A percentile compares a stretch with the other conserved stretches of the same genome.
These are phyloP conservation scores for Cryphonectria japonica DNA, from an alignment of 2,329 filamentous ascomycete genomes.

Conservation along the genomic window DNA sequence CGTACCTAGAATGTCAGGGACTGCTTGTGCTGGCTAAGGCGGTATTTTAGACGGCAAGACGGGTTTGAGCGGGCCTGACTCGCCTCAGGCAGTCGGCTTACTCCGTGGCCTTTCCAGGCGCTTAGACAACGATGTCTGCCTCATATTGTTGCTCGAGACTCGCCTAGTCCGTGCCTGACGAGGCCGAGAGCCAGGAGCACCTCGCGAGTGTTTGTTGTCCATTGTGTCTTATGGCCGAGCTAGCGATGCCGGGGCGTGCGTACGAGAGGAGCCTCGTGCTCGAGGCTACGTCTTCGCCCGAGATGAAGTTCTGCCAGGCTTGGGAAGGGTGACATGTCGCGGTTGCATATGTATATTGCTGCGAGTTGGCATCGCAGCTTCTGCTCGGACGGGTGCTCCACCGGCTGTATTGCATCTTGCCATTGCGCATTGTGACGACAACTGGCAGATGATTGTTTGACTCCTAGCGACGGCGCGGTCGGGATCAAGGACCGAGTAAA, in stretches of 20 bases:
- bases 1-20: constrained; percentile 13
- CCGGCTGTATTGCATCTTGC: constrained; percentile 14
- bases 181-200: neutral
- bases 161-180: neutral
- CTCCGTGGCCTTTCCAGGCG: constrained; percentile 7
- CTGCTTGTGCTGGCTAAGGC: constrained; percentile 13
- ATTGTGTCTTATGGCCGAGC: neutral
- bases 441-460: constrained; percentile 21
- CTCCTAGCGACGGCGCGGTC: constrained; percentile 19
- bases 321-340: neutral
- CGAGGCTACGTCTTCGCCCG: neutral
- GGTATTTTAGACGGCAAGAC: constrained; percentile 22
- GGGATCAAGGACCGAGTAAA: constrained; percentile 18
- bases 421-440: constrained; percentile 20
- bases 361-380: constrained; percentile 5
- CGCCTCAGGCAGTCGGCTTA: constrained; percentile 9
- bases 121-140: neutral
- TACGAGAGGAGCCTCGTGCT: neutral
- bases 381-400: constrained; percentile 10
- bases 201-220: neutral
- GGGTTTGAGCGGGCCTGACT: constrained; percentile 28
- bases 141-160: neutral
- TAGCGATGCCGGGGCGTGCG: neutral
- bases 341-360: neutral
- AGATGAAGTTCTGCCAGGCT: neutral